phyloP scores from a whole-genome alignment of 345 rosid genomes.

The Aquilaria yunnanensis region DNA sequence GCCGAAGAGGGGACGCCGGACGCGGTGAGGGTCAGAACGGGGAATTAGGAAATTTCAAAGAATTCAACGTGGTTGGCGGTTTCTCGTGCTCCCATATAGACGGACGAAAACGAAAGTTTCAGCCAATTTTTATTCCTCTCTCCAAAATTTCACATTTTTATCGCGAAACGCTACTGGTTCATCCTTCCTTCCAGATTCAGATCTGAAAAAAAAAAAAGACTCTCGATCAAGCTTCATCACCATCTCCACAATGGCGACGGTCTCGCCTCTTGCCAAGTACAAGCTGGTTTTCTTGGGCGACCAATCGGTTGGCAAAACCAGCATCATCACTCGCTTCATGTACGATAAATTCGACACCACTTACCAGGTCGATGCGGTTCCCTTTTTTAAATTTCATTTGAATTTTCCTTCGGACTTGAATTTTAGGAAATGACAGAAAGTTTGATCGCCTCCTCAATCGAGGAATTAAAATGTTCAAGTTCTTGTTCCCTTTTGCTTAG shows the following conservation, averaged over 20 bases:
- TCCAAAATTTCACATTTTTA: constrained; percentile 2
- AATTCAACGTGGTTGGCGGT: constrained; percentile 32
- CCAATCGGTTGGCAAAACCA: constrained; percentile 85
- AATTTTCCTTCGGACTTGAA: no score
- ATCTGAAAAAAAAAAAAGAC: constrained; percentile 19
- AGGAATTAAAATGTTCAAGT: no score
- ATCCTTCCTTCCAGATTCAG: constrained; percentile 18
- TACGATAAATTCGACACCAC: constrained; percentile 94
- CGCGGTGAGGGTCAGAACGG: background rate
- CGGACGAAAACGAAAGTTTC: constrained; percentile 14
- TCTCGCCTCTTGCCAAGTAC: constrained; percentile 75
- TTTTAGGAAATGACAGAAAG: background rate
- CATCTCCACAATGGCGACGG: constrained; percentile 49
- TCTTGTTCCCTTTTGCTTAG: no score
- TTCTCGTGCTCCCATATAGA: constrained; percentile 20
- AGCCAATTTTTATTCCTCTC: constrained; percentile 1
- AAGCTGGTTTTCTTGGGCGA: constrained; percentile 83
- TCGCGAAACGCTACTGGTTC: background rate
- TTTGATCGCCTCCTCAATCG: background rate
- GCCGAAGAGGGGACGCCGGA: no score
- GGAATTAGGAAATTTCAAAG: constrained; percentile 8
- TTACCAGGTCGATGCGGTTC: constrained; percentile 44
- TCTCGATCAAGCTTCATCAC: background rate
- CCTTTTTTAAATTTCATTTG: background rate
- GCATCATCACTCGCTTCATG: constrained; percentile 95